Evolutionary conservation across 805 yeast genomes (phyloP).

Genomic region (Metschnikowia lunata): DNA sequence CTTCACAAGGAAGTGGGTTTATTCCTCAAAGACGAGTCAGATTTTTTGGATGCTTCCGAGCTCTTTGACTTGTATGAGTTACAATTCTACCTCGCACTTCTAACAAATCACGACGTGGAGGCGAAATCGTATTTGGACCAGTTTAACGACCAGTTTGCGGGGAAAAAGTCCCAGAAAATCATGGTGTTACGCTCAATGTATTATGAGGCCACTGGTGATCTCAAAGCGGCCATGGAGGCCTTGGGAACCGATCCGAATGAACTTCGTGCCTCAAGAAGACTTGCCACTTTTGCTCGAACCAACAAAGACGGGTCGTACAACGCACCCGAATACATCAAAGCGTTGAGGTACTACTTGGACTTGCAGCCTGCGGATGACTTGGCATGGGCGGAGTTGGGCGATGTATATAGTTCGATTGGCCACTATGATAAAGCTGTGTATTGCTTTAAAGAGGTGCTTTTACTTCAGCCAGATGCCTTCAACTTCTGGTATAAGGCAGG

Average conservation of each 20-base stretch:
- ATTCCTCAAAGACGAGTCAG: constrained; percentile 27
- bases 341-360: constrained; percentile 52
- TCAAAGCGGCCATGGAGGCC: constrained; percentile 23
- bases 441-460: constrained; percentile 65
- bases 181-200: constrained; percentile 51
- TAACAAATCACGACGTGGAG: constrained; percentile 60
- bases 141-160: constrained; percentile 64
- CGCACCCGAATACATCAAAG: constrained; percentile 43
- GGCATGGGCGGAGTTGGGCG: constrained; percentile 74
- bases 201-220: constrained; percentile 49
- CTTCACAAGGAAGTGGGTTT: constrained; percentile 39
- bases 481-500: constrained; percentile 63
- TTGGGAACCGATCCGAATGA: constrained; percentile 33
- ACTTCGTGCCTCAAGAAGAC: constrained; percentile 32
- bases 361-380: constrained; percentile 70
- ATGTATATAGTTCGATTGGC: constrained; percentile 56
- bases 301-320: constrained; percentile 17
- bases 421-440: constrained; percentile 64
- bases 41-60: constrained; percentile 42
- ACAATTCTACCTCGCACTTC: constrained; percentile 61
- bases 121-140: constrained; percentile 66
- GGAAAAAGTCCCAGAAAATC: constrained; percentile 51
- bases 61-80: constrained; percentile 60
- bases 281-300: constrained; percentile 31
- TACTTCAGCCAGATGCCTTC: constrained; percentile 67